Percentiles rank a stretch among this genome's conserved stretches.
These are phyloP conservation scores for Gnomoniopsis smithogilvyi DNA, from an alignment of 2,329 filamentous ascomycete species.

Conservation along the genomic window DNA sequence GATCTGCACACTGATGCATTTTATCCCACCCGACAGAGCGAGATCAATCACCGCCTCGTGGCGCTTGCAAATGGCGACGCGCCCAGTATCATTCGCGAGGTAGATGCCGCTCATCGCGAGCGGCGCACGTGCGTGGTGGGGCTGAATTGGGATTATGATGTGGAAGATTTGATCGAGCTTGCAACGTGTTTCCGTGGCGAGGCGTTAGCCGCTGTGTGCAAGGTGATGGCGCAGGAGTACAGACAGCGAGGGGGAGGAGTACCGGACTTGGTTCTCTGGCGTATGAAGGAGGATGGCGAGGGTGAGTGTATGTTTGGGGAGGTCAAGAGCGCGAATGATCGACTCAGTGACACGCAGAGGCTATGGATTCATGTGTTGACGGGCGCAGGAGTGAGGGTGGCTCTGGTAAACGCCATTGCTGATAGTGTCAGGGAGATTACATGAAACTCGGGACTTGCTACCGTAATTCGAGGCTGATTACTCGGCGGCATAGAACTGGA, in stretches of 20 bases:
- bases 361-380: conserved; percentile 95
- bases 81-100: conserved; percentile 59
- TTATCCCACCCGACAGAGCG: conserved; percentile 77
- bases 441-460: conserved; percentile 20
- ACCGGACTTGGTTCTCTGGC: conserved; percentile 91
- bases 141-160: conserved; percentile 82
- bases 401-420: conserved; percentile 67
- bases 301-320: conserved; percentile 73
- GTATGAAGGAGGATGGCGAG: conserved; percentile 29
- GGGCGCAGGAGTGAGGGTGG: conserved; percentile 79
- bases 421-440: conserved; percentile 45
- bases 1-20: conserved; percentile 94
- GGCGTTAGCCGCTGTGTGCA: conserved; percentile 80
- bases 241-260: conserved; percentile 80
- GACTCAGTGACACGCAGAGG: conserved; percentile 90
- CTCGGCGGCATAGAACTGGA: too few species aligned
- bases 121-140: conserved; percentile 83
- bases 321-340: conserved; percentile 85
- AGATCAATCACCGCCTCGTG: conserved; percentile 84
- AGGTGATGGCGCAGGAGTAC: conserved; percentile 95
- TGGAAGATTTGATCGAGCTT: conserved; percentile 77
- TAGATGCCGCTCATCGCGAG: conserved; percentile 67
- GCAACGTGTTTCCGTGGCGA: conserved; percentile 74
- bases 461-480: background rate
- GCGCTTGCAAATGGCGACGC: conserved; percentile 84